Evolutionary conservation across 2,329 filamentous ascomycete genomes (phyloP), one percentile per base, ranked within the genome.

Genomic region (Onygenales sp.): DNA sequence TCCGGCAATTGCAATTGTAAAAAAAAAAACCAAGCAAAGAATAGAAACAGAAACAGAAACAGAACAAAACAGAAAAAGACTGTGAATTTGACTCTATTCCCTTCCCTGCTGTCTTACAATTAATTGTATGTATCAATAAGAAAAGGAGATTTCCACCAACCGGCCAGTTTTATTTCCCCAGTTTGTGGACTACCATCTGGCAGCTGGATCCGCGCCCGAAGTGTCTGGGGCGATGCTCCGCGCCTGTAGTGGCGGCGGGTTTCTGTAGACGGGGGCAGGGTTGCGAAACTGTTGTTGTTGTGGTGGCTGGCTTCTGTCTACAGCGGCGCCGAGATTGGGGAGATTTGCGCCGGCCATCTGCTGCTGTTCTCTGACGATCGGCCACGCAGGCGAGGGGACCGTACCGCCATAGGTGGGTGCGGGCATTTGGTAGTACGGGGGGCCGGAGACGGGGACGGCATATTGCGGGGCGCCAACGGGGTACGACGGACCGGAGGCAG

Each of bases 151-250:
- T 17, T 17, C 17, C 17, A 17, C 17, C 17, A 17, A 17, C 17
- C 17, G 17, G 17, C 17, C 17, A 17, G 17, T 17, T 17, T 17
- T 17, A 17, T 17, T 17, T 17, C 17, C 17, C 17, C 17, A 17
- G 17, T 17, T 17, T 17, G 17, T 17, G 17, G 2, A 17, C 17
- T 17, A 17, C 17, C 17, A 17, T 17, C 17, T 17, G 17, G 17
- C 17, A 17, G 17, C 17, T 17, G 17, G 17, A 17, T 17, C 17
- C 17, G 67, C 65, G 2, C 69, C 69, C 10, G 70, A 66, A 2
- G 65, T 65, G 45, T 72, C 70, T 10, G 69, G 65, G 6, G 66
- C 62, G 39, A 69, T 62, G 50, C 63, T 69, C 42, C 70, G 66
- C 21, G 66, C 68, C 10, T 69, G 68, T 27, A 72, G 65, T 17